Conservation (phyloP, 306 rosid genomes). For the Begonia loranthoides region DNA sequence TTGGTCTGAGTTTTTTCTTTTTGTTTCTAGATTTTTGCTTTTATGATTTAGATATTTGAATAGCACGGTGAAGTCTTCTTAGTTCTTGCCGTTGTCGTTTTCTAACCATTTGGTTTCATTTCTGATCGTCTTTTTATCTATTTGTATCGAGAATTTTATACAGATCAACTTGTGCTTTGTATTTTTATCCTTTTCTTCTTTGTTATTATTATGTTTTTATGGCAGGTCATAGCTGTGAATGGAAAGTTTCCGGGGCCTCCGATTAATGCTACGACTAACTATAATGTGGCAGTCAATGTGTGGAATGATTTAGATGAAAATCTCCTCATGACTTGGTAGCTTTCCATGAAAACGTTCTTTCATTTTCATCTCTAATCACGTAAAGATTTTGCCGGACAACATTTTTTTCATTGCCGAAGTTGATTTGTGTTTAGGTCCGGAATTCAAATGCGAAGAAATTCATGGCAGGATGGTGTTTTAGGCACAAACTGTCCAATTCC, state of each 20-base stretch:
- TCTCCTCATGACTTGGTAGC: conserved; percentile 71
- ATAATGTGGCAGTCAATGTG: conserved; percentile 55
- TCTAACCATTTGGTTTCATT: too few relatives aligned
- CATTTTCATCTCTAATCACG: too few relatives aligned
- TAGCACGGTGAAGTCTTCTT: too few relatives aligned
- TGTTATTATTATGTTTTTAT: conserved; percentile 3
- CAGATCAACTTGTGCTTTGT: too few relatives aligned
- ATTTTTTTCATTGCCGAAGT: background rate
- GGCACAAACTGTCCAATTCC: conserved; percentile 95
- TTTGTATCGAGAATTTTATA: too few relatives aligned
- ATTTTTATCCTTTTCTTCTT: too few relatives aligned
- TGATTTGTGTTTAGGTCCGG: conserved; percentile 47
- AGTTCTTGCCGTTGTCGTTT: too few relatives aligned
- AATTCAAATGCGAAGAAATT: conserved; percentile 62
- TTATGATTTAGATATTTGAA: too few relatives aligned
- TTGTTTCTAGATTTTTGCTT: too few relatives aligned
- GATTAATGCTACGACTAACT: conserved; percentile 62
- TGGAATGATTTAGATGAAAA: conserved; percentile 58
- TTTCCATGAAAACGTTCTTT: background rate
- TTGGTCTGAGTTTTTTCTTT: too few relatives aligned
- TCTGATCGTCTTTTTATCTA: too few relatives aligned
- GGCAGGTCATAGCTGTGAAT: conserved; percentile 69
- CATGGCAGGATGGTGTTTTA: conserved; percentile 86
- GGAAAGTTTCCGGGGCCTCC: conserved; percentile 68
- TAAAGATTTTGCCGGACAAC: background rate